Conservation (phyloP, 371 early-diverging fungal species). For the Mortierella sp. region DNA sequence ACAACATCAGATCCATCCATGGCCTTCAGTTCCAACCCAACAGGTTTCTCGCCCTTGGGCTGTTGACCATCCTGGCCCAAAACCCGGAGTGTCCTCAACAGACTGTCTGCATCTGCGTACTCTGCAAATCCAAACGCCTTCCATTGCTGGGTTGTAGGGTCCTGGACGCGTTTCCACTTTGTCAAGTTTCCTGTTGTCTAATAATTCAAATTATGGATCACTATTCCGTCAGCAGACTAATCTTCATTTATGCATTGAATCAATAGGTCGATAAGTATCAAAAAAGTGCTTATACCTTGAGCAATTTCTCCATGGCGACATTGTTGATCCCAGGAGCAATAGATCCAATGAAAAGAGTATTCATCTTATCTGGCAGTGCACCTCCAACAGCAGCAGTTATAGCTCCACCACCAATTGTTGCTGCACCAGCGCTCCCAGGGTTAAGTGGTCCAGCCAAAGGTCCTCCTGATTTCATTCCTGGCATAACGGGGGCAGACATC, state of each 20-base stretch:
- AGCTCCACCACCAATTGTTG: background rate
- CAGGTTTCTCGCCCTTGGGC: constrained; percentile 57
- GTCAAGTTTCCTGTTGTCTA: constrained; percentile 75
- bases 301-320: constrained; percentile 77
- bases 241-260: too few relatives aligned
- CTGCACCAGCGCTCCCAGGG: background rate
- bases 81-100: constrained; percentile 78
- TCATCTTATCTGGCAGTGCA: constrained; percentile 70
- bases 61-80: constrained; percentile 77
- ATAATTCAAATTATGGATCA: background rate
- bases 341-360: constrained; percentile 83
- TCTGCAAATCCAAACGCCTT: constrained; percentile 89
- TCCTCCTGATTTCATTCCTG: constrained; percentile 2
- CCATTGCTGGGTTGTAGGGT: constrained; percentile 72
- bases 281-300: constrained; percentile 65
- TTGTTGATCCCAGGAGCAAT: constrained; percentile 83
- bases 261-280: too few relatives aligned
- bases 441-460: constrained; percentile 9
- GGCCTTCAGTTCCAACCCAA: constrained; percentile 66
- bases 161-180: constrained; percentile 84
- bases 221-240: background rate
- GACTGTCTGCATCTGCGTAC: constrained; percentile 79
- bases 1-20: constrained; percentile 69
- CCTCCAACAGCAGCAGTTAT: constrained; percentile 43
- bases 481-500: background rate